Conservation (phyloP, 1,284 basidiomycete species). For the Trametes versicolor region DNA sequence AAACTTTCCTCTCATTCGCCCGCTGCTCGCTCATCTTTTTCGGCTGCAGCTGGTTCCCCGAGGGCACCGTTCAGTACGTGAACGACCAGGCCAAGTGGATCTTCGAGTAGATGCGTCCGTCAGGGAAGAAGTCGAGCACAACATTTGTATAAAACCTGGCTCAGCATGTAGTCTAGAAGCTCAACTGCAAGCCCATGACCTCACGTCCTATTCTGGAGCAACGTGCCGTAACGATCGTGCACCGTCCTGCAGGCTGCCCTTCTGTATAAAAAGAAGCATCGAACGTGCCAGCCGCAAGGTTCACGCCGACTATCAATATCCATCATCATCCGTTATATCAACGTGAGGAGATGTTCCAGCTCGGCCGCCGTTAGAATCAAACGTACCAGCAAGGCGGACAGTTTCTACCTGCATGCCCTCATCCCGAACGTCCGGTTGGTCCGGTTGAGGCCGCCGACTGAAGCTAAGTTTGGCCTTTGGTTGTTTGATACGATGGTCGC, state of each 20-base stretch:
- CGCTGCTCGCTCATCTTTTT: constrained; percentile 31
- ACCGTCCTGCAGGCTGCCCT: not conserved
- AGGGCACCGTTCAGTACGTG: constrained; percentile 83
- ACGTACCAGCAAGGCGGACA: too few species aligned
- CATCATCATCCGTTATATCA: not conserved
- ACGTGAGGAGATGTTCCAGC: not conserved
- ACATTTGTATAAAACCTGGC: constrained; percentile 32
- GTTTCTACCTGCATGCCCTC: not conserved
- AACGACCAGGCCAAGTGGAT: constrained; percentile 78
- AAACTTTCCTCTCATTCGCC: constrained; percentile 4
- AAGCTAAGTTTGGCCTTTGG: too few species aligned
- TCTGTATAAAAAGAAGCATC: not conserved
- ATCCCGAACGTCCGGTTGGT: not conserved
- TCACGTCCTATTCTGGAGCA: not conserved
- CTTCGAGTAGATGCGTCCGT: constrained; percentile 72
- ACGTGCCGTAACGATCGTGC: not conserved
- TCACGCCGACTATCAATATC: not conserved
- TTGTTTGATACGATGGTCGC: too few species aligned
- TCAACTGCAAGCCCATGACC: constrained; percentile 27
- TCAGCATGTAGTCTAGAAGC: constrained; percentile 34
- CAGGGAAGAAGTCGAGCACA: constrained; percentile 26
- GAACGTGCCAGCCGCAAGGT: not conserved
- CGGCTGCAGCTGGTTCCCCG: constrained; percentile 82
- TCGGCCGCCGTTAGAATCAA: too few species aligned
- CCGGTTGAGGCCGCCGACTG: too few species aligned